Evolutionary conservation across 2,329 filamentous ascomycete genomes (phyloP), one percentile per base, ranked within the genome.

Genomic region (Aspergillus neotritici): DNA sequence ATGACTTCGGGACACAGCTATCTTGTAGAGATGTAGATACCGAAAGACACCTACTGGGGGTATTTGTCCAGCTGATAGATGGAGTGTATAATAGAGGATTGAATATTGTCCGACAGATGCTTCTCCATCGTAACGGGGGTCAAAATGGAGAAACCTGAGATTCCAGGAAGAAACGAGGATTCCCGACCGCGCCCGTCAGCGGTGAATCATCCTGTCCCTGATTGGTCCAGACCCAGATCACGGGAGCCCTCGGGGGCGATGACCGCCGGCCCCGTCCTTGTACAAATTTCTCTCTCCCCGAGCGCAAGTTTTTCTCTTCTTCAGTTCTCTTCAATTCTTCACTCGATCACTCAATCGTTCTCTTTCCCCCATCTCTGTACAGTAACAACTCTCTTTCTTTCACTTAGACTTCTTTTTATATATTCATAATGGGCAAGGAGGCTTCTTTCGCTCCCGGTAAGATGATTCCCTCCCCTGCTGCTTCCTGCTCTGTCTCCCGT

Each of bases 361-460:
- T 34, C 38, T 52, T 37, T 37, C 40, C 45, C 41, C 46, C 42
- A 48, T 45, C 49, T 43, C 40, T 57, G 44, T 56, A 59, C 46
- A 51, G 46, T 48, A 39, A 43, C 37, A 44, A 50, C 47, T 44
- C 34, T 42, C 46, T 38, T 40, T 40, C 42, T 44, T 37, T 49
- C 41, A 60, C 51, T 42, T 61, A 60, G 56, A 62, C 47, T 43
- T 50, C 52, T 48, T 40, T 48, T 44, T 47, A 52, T 44, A 54
- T 43, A 40, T 52, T 59, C 60, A 65, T 54, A 63, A 64, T 66
- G 63, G 60, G 52, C 63, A 74, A 68, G 63, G 73, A 73, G 65
- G 57, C 56, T 61, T 64, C 54, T 62, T 68, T 65, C 62, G 60
- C 64, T 60, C 60, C 66, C 49, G 72, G 72, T 75, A 71, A 55